Evolutionary conservation across 2,329 filamentous ascomycete species (phyloP).

Genomic region (Penicillium concentricum): DNA sequence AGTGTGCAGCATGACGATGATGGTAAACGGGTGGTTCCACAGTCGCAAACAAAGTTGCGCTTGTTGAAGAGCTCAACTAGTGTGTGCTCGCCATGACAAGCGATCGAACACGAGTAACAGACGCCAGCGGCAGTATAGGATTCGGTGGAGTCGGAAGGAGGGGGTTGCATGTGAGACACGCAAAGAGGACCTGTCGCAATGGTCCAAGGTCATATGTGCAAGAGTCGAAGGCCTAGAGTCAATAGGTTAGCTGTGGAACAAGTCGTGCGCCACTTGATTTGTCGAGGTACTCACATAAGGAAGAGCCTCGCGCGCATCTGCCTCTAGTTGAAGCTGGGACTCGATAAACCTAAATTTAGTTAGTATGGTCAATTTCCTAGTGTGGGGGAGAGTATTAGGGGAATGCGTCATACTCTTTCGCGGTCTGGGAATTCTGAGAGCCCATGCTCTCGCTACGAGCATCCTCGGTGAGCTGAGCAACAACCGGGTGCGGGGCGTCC

Average conservation of each 20-base stretch:
- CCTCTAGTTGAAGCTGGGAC: constrained; percentile 84
- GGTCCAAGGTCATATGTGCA: constrained; percentile 90
- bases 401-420: constrained; percentile 58
- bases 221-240: constrained; percentile 76
- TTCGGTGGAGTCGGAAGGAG: constrained; percentile 61
- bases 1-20: constrained; percentile 71
- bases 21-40: constrained; percentile 79
- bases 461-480: constrained; percentile 12
- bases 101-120: constrained; percentile 95
- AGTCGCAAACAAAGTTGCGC: constrained; percentile 94
- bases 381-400: not conserved
- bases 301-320: constrained; percentile 89
- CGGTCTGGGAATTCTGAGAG: constrained; percentile 67
- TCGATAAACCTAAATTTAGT: constrained; percentile 69
- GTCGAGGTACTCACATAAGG: constrained; percentile 68
- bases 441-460: constrained; percentile 39
- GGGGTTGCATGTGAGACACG: constrained; percentile 93
- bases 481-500: constrained; percentile 18
- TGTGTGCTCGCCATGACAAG: constrained; percentile 92
- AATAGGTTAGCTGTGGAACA: constrained; percentile 13
- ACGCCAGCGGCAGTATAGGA: constrained; percentile 74
- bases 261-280: not conserved
- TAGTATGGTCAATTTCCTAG: not conserved
- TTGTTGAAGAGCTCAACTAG: constrained; percentile 96
- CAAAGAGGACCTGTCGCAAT: constrained; percentile 83